Conservation (phyloP, 805 yeast genomes). For the Candida piceae region DNA sequence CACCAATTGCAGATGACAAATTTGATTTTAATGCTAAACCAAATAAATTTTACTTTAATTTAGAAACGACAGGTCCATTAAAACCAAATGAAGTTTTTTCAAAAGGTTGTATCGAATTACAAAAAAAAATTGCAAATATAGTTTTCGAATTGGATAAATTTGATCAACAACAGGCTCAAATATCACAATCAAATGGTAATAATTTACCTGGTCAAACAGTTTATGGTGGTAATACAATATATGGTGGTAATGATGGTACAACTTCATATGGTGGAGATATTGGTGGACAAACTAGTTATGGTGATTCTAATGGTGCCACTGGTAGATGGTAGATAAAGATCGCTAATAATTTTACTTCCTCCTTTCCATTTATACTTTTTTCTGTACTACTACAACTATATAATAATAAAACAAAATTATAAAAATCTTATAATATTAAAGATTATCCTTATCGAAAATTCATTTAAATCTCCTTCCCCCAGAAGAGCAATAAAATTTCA, state of each 20-base stretch:
- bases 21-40: conserved; percentile 86
- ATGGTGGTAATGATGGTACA: conserved; percentile 17
- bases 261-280: conserved; percentile 13
- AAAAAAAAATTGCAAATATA: conserved; percentile 85
- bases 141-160: conserved; percentile 58
- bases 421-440: too few species aligned
- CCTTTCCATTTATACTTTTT: too few species aligned
- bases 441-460: too few species aligned
- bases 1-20: conserved; percentile 79
- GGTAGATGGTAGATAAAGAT: conserved; percentile 32
- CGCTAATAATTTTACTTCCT: too few species aligned
- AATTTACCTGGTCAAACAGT: conserved; percentile 22
- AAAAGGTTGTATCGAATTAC: conserved; percentile 79
- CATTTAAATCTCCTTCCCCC: too few species aligned
- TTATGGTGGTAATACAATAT: conserved; percentile 27
- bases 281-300: conserved; percentile 24
- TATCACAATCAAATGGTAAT: conserved; percentile 28
- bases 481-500: too few species aligned
- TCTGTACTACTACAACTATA: too few species aligned
- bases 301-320: conserved; percentile 22
- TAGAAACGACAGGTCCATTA: conserved; percentile 88
- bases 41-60: conserved; percentile 73
- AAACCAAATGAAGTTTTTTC: conserved; percentile 85
- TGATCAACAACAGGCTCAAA: conserved; percentile 32
- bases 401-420: too few species aligned